Conservation (phyloP, 805 yeast species). For the Yamadazyma sp. region DNA sequence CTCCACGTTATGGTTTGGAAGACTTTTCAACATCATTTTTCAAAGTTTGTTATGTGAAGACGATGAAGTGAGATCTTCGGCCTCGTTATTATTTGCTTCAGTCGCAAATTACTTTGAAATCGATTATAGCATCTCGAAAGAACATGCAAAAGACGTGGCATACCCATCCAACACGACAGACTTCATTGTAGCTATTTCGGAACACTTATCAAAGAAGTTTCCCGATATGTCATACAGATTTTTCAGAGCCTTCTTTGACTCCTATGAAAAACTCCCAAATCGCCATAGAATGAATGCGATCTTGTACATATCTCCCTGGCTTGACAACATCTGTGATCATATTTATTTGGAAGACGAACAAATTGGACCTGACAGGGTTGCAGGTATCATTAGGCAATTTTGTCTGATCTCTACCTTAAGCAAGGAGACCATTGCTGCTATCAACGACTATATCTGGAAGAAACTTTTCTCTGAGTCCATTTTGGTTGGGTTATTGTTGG, state of each 20-base stretch:
- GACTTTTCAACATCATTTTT: conserved; percentile 61
- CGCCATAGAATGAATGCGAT: conserved; percentile 43
- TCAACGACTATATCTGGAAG: conserved; percentile 67
- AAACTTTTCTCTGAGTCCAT: conserved; percentile 60
- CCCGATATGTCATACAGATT: conserved; percentile 65
- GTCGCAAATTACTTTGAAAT: conserved; percentile 59
- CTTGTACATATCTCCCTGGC: conserved; percentile 70
- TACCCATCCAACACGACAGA: conserved; percentile 68
- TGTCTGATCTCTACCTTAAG: conserved; percentile 57
- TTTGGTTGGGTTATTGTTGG: conserved; percentile 57
- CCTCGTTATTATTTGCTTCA: conserved; percentile 62
- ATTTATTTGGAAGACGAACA: conserved; percentile 56
- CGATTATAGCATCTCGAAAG: conserved; percentile 56
- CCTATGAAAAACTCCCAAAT: conserved; percentile 38
- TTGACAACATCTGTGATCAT: conserved; percentile 58
- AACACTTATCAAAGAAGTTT: conserved; percentile 51
- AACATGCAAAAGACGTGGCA: conserved; percentile 56
- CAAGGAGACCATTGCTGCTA: conserved; percentile 47
- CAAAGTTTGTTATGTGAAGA: conserved; percentile 65
- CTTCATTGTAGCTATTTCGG: conserved; percentile 57
- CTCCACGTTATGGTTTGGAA: conserved; percentile 49
- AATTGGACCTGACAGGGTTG: conserved; percentile 59
- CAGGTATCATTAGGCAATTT: conserved; percentile 60
- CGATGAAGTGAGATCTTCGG: conserved; percentile 58
- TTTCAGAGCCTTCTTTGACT: conserved; percentile 48